Evolutionary conservation across 345 rosid species (phyloP), one percentile per base, ranked within the genome.

Genomic region (Excoecaria cochinchinensis): DNA sequence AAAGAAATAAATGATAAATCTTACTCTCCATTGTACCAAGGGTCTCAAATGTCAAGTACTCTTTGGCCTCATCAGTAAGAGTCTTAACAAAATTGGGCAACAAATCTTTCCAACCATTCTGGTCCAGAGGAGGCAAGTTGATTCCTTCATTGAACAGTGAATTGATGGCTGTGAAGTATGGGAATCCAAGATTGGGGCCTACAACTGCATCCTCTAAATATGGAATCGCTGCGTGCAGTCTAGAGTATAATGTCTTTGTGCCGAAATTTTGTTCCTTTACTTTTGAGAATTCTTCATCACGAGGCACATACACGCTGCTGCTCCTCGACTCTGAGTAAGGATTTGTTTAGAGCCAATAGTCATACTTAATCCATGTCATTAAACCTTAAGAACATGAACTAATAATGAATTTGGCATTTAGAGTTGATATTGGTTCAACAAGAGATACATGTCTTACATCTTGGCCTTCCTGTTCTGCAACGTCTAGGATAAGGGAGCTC

Each of bases 281-380:
- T 42, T 80, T 83, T 1, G 95, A 75, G 80, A 94, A 94, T 48
- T 84, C 85, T 76, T 94, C 99, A 40, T 92, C 97, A 25, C 97
- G 86, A 0, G 97, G 99, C 52, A 92, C 97, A 50, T 94, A 94
- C 47, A 89, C 9, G 48, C 13, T 36, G 36, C 76, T 39, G 36
- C 87, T 53, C 68, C 79, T 87, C 70, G 78, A 50, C 87, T 95
- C 99, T 14, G 91, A 72, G 6, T 12, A 14, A 8, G 87, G 87
- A 81, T 89, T 91, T 89, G 78, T 81, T 56, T 16, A 24, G 12
- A 68, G 38, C 40, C 8, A 16, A 31, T n/a, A n/a, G 19, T 11
- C 22, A 17, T 67, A 11, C 31, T n/a, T n/a, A n/a, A n/a, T n/a
- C n/a, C n/a, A n/a, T n/a, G n/a, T n/a, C n/a, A n/a, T n/a, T n/a